A percentile compares a stretch with the other conserved stretches of the same genome.
Conservation (phyloP, 2,329 filamentous ascomycete species). For the Cytospora piceae region DNA sequence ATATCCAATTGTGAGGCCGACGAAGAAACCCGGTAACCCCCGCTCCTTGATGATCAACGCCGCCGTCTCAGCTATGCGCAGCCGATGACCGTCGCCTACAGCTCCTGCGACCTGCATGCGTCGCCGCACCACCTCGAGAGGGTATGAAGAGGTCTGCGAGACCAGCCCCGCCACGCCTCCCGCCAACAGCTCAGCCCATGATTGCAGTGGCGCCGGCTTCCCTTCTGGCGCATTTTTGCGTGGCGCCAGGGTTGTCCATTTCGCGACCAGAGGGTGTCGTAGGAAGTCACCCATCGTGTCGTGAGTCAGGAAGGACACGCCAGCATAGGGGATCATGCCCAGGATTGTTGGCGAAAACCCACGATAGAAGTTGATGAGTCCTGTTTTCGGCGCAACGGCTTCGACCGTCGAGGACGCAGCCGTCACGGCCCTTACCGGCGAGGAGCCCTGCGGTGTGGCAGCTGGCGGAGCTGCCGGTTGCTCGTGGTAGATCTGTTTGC, state of each 20-base stretch:
- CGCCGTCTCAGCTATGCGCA: conserved; percentile 80
- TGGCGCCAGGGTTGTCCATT: conserved; percentile 75
- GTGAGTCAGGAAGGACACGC: conserved; percentile 93
- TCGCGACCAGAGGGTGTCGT: conserved; percentile 67
- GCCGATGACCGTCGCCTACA: conserved; percentile 82
- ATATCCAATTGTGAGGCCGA: conserved; percentile 93
- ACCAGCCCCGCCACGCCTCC: conserved; percentile 87
- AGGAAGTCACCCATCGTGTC: conserved; percentile 87
- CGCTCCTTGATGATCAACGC: conserved; percentile 73
- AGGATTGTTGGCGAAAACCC: conserved; percentile 89
- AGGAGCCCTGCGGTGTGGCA: conserved; percentile 39
- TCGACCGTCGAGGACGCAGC: conserved; percentile 50
- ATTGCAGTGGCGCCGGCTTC: conserved; percentile 74
- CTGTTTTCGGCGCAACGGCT: conserved; percentile 62
- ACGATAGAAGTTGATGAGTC: conserved; percentile 89
- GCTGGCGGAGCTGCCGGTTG: conserved; percentile 51
- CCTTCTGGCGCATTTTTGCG: conserved; percentile 56
- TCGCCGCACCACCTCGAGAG: conserved; percentile 86
- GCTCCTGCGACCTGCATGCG: conserved; percentile 97
- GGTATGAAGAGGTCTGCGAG: conserved; percentile 91
- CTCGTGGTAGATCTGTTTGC: conserved; percentile 85
- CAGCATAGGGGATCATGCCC: conserved; percentile 96
- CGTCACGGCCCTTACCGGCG: conserved; percentile 47
- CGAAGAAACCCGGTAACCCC: conserved; percentile 83
- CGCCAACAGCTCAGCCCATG: conserved; percentile 83